Evolutionary conservation across 495 filamentous ascomycete genomes (phyloP).

Genomic region (Lasiosphaeris hirsuta): DNA sequence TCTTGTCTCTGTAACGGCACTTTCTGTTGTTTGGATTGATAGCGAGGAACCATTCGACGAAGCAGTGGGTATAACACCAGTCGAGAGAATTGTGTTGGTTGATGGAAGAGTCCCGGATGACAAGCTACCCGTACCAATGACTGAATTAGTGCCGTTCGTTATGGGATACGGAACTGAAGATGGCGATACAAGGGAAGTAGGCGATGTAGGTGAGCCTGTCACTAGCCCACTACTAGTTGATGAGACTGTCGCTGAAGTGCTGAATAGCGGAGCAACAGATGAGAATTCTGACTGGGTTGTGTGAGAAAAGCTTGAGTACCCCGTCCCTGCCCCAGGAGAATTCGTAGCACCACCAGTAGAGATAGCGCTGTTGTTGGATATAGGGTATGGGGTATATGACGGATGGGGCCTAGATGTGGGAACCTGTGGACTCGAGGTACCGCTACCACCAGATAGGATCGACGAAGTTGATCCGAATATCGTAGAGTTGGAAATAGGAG

Average conservation of each 20-base stretch:
- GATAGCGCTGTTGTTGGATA: background rate
- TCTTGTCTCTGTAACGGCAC: background rate
- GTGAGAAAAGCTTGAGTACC: background rate
- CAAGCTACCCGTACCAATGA: constrained; percentile 10
- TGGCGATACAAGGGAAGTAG: background rate
- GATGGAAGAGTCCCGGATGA: constrained; percentile 2
- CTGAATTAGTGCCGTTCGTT: constrained; percentile 12
- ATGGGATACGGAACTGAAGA: constrained; percentile 13
- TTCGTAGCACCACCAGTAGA: background rate
- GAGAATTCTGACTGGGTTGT: background rate
- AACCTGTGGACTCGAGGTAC: background rate
- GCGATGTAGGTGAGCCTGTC: background rate
- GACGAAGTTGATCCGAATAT: background rate
- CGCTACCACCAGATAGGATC: background rate
- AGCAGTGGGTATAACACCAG: background rate
- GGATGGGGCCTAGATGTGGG: background rate
- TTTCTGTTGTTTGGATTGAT: background rate
- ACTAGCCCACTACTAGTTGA: background rate
- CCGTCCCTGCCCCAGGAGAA: background rate
- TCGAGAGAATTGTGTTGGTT: background rate
- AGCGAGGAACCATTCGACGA: too few relatives aligned
- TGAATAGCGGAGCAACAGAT: background rate
- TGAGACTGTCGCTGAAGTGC: background rate
- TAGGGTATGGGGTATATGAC: background rate
- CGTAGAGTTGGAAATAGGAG: background rate